Percentiles rank a stretch among this genome's conserved stretches.
phyloP scores from a whole-genome alignment of 2,329 filamentous ascomycete species.

The Dothiorella sarmentorum region DNA sequence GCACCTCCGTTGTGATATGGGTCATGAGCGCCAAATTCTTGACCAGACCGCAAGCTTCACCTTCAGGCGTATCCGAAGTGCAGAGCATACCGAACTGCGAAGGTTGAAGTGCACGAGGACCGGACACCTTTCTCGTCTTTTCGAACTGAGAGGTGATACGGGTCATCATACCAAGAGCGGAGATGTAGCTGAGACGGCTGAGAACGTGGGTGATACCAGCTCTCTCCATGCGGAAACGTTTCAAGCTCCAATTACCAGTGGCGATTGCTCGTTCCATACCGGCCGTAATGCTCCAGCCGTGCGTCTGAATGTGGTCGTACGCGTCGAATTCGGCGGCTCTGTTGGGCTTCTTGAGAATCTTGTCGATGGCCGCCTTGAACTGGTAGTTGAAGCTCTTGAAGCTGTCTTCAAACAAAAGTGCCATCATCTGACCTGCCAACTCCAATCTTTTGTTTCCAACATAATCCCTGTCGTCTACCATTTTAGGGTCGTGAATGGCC shows the following conservation, averaged over 20 bases:
- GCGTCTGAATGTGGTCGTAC: constrained; percentile 75
- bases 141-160: constrained; percentile 98
- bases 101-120: constrained; percentile 90
- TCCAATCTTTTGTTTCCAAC: constrained; percentile 97
- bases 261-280: constrained; percentile 96
- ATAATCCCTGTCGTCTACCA: constrained; percentile 96
- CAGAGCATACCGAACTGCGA: constrained; percentile 99
- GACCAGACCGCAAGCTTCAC: constrained; percentile 94
- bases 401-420: constrained; percentile 91
- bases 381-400: constrained; percentile 93
- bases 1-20: constrained; percentile 95
- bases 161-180: constrained; percentile 98
- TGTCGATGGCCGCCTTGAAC: constrained; percentile 91
- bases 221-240: constrained; percentile 98
- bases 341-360: constrained; percentile 90
- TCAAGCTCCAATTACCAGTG: constrained; percentile 96
- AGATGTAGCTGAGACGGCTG: constrained; percentile 93
- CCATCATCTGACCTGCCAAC: constrained; percentile 88
- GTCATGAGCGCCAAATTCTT: constrained; percentile 99
- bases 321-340: constrained; percentile 86
- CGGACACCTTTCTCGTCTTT: constrained; percentile 94
- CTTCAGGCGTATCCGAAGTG: constrained; percentile 95
- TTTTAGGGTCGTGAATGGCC: constrained; percentile 81
- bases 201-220: constrained; percentile 95
- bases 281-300: constrained; percentile 81